A percentile compares a stretch with the other conserved stretches of the same genome.
Conservation (phyloP, 148 eudicot genomes). For the Rhododendron henanense region DNA sequence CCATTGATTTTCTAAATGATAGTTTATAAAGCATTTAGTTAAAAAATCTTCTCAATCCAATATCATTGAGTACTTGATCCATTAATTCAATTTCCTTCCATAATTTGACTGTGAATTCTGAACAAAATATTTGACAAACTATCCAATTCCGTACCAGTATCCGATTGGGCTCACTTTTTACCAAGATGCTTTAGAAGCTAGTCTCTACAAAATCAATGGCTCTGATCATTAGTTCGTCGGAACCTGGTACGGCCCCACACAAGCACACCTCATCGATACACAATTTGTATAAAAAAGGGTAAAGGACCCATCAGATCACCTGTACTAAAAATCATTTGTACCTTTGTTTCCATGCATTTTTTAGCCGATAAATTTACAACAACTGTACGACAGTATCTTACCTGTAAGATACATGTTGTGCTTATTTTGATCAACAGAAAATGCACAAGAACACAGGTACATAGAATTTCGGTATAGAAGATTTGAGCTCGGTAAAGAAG, state of each 20-base stretch:
- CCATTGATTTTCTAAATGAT: not conserved
- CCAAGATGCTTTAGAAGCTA: not conserved
- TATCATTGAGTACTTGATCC: too few species aligned
- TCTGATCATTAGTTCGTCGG: not conserved
- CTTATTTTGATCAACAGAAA: not conserved
- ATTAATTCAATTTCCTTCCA: too few species aligned
- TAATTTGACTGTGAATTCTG: too few species aligned
- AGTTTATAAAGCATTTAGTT: not conserved
- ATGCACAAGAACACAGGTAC: not conserved
- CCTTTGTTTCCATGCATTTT: not conserved
- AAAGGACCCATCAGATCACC: not conserved
- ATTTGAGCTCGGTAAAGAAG: not conserved
- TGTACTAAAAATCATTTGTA: not conserved
- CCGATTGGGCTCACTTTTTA: too few species aligned
- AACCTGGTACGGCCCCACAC: not conserved
- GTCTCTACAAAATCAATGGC: not conserved
- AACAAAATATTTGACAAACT: too few species aligned
- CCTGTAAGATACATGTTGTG: not conserved
- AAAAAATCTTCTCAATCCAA: not conserved
- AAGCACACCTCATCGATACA: not conserved
- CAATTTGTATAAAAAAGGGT: not conserved
- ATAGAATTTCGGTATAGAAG: too few species aligned
- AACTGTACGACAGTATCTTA: too few species aligned
- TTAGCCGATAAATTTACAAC: too few species aligned
- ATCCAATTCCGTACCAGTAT: too few species aligned